Conservation (phyloP, 2,329 filamentous ascomycete species). For the Aplosporella prunicola region DNA sequence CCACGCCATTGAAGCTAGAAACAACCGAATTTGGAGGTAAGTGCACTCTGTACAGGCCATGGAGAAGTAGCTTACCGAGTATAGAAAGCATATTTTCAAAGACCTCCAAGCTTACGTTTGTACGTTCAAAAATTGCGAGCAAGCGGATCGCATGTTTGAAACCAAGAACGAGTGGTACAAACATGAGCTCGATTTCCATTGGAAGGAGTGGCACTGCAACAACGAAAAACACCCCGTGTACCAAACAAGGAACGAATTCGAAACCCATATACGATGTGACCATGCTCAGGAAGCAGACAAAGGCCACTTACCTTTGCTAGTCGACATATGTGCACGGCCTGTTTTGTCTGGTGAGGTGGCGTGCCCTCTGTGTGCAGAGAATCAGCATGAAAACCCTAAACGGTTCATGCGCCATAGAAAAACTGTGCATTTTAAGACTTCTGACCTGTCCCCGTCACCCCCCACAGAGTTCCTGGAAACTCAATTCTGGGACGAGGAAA, state of each 20-base stretch:
- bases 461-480: too few relatives aligned
- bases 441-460: too few relatives aligned
- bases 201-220: constrained; percentile 16
- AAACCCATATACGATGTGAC: not conserved
- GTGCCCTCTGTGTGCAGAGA: too few relatives aligned
- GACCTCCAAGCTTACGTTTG: constrained; percentile 20
- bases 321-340: not conserved
- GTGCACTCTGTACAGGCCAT: not conserved
- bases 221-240: not conserved
- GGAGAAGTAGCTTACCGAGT: too few relatives aligned
- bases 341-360: too few relatives aligned
- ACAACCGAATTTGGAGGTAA: not conserved
- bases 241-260: not conserved
- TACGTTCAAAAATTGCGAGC: constrained; percentile 16
- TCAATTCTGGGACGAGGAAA: too few relatives aligned
- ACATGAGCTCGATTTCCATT: constrained; percentile 16
- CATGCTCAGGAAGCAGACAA: not conserved
- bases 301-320: not conserved
- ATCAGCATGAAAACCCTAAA: too few relatives aligned
- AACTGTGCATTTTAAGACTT: too few relatives aligned
- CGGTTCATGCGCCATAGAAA: too few relatives aligned
- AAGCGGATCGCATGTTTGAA: constrained; percentile 16
- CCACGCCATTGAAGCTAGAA: not conserved
- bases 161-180: constrained; percentile 16
- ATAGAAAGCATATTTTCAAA: constrained; percentile 18